phyloP scores from a whole-genome alignment of 306 rosid genomes.

The Morella rubra region DNA sequence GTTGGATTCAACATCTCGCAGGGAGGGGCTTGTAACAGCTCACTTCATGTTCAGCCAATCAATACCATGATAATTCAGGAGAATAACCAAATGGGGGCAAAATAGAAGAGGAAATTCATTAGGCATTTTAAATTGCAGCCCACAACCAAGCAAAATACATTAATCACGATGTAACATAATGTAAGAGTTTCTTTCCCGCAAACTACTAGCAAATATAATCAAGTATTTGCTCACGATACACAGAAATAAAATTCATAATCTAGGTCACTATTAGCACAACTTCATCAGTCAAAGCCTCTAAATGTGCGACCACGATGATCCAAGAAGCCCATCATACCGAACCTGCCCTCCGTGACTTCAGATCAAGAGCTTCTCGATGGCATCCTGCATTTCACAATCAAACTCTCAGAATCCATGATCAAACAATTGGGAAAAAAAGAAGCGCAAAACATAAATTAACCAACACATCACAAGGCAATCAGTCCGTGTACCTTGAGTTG shows the following conservation, averaged over 20 bases:
- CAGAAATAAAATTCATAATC: conserved; percentile 23
- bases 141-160: conserved; percentile 12
- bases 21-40: no score
- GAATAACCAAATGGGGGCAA: background rate
- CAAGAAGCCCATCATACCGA: conserved; percentile 86
- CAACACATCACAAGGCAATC: background rate
- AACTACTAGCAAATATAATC: conserved; percentile 20
- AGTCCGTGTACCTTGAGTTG: conserved; percentile 67
- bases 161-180: conserved; percentile 6
- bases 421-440: background rate
- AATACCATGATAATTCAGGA: no score
- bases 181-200: background rate
- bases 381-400: conserved; percentile 56
- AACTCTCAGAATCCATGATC: conserved; percentile 18
- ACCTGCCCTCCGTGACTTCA: conserved; percentile 32
- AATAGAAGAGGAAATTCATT: background rate
- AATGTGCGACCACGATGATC: conserved; percentile 46
- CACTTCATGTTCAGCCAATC: no score
- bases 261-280: conserved; percentile 35
- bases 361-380: conserved; percentile 89
- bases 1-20: no score
- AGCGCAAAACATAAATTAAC: background rate
- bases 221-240: conserved; percentile 18
- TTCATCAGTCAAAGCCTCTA: conserved; percentile 86
- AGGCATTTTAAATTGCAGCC: conserved; percentile 6